Percentiles rank a stretch among this genome's conserved stretches.
Evolutionary conservation across 106 monocot species (phyloP).

Genomic region (Chionographis japonica): DNA sequence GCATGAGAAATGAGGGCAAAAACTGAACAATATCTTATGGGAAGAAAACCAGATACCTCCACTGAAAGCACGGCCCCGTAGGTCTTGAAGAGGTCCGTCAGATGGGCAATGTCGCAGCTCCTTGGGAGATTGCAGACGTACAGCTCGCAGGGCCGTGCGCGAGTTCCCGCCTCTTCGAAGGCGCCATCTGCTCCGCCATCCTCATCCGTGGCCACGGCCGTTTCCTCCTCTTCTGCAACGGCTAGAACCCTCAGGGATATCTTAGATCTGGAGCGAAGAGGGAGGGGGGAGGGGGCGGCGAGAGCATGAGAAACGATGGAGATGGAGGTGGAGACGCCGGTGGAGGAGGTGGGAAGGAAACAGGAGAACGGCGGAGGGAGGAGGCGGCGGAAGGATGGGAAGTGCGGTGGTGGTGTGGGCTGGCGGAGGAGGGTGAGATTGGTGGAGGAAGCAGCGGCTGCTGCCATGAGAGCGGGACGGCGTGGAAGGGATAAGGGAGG

Average conservation of each 20-base stretch:
- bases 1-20: too few relatives aligned
- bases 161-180: conserved; percentile 8
- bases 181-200: background rate
- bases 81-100: conserved; percentile 61
- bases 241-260: conserved; percentile 3
- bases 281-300: background rate
- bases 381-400: too few relatives aligned
- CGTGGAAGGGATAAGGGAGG: background rate
- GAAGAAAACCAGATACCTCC: conserved; percentile 33
- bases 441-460: background rate
- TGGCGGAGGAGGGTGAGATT: conserved; percentile 3
- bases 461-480: background rate
- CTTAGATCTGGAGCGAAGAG: background rate
- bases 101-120: conserved; percentile 54
- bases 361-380: background rate
- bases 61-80: conserved; percentile 60
- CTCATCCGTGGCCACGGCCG: background rate
- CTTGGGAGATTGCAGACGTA: conserved; percentile 83
- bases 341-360: background rate
- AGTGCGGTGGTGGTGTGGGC: background rate
- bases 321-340: background rate
- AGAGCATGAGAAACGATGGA: background rate
- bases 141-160: conserved; percentile 57
- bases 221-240: conserved; percentile 12
- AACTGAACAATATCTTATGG: too few relatives aligned